Evolutionary conservation across 345 rosid species (phyloP), one percentile per base, ranked within the genome.

Genomic region (Salix suchowensis): DNA sequence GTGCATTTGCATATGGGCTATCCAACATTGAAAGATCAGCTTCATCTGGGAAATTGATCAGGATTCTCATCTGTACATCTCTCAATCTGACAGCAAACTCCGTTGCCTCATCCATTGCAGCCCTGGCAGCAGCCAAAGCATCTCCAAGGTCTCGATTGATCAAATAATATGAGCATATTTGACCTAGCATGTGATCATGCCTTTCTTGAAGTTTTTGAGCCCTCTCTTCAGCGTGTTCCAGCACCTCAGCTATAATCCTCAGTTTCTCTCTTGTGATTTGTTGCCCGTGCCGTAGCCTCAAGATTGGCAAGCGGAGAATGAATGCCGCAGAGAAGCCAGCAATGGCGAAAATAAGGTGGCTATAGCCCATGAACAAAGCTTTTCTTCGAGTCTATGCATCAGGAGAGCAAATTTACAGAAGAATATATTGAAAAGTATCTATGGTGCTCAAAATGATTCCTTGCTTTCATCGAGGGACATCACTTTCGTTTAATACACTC

Each of bases 141-240:
- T 89, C 88, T 55, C 84, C 80, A 1, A 90, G 81, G 18, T 90
- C 88, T 2, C 76, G 70, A 81, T 88, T 85, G 68, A 81, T 79
- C 75, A 90, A 40, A 58, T 88, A 92, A 68, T 81, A 84, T 7
- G 88, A 81, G 76, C 82, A 81, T 39, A 88, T 74, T 66, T 84
- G 88, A 61, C 52, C 77, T 1, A 88, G 85, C 21, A 91, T 77
- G n/a, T 72, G 78, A 68, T 88, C 91, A 24, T 90, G 92, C 70
- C 94, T 84, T 74, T 91, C 91, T 70, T 86, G 87, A 42, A 74
- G 82, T 78, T 85, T 90, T n/a, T 8, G 1, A 10, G 71, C 77
- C 34, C 88, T 88, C 68, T 87, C 88, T 71, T 90, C 94, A 0
- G 91, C 97, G 2, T 37, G 50, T 54, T 77, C 87, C 75, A 88